Conservation (phyloP, 306 rosid genomes). For the Vicia villosa region DNA sequence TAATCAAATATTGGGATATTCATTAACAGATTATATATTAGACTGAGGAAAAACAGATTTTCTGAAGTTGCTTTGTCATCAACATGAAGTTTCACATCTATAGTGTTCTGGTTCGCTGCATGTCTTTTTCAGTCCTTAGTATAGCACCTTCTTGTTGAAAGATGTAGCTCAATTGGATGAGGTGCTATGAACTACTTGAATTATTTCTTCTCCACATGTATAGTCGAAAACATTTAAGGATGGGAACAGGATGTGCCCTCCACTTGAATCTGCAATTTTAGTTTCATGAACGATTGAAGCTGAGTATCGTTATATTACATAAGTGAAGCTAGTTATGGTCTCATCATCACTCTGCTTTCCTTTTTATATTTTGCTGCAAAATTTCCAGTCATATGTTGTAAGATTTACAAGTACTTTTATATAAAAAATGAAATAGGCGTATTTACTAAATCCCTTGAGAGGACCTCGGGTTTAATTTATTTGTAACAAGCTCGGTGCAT, state of each 20-base stretch:
- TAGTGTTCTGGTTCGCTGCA: constrained; percentile 5
- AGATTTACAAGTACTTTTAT: background rate
- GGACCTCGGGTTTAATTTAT: too few species aligned
- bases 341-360: constrained; percentile 1
- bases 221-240: background rate
- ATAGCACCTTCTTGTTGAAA: constrained; percentile 21
- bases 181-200: constrained; percentile 1
- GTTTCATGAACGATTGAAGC: background rate
- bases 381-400: background rate
- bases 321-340: background rate
- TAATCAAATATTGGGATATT: constrained; percentile 30
- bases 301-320: background rate
- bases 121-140: constrained; percentile 7
- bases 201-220: background rate
- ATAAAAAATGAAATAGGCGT: too few species aligned
- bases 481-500: too few species aligned
- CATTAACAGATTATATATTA: constrained; percentile 18
- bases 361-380: constrained; percentile 13
- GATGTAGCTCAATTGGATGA: constrained; percentile 16
- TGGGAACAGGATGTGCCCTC: constrained; percentile 2
- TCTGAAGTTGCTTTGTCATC: constrained; percentile 20
- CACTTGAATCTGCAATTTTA: background rate
- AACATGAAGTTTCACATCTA: constrained; percentile 5
- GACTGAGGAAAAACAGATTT: constrained; percentile 21
- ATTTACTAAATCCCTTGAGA: too few species aligned